Evolutionary conservation across 2,329 filamentous ascomycete species (phyloP), one percentile per base, ranked within the genome.

Genomic region (Grosmannia clavigera): DNA sequence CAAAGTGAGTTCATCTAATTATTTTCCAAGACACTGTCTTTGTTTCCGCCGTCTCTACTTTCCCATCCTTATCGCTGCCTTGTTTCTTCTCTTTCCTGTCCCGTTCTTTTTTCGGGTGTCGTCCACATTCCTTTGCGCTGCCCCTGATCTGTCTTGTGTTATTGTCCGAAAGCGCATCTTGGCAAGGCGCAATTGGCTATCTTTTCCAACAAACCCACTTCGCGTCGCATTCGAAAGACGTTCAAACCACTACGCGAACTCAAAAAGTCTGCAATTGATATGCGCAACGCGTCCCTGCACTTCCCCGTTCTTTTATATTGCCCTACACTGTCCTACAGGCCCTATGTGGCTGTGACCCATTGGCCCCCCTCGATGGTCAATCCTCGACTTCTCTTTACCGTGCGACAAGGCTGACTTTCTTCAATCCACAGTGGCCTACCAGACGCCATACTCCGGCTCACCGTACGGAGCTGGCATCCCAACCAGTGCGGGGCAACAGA

Each of bases 381-480:
- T 3, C 38, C 38, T 14, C 38, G 38, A 40, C 5, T 10, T 35
- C 14, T 33, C 19, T 12, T 25, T 27, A 10, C n/a, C 9, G 7
- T 12, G 29, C 56, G 6, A 60, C 57, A 60, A 57, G 54, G 56
- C 62, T 67, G 55, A 65, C 62, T 16, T 11, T 7, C 6, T 19
- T 31, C 27, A 29, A 22, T 14, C 19, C 40, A 61, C 69, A 82
- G 81, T 83, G 76, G 71, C 79, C 65, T 83, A 79, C 64, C 83
- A 82, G 64, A 74, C 81, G 50, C 81, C 82, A 58, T 85, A 81
- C 65, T 77, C 80, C 29, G 76, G 74, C 66, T 78, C 79, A 43
- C 78, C 81, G 5, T 85, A 84, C 67, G 80, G 79, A 62, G 72
- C 78, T 66, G 75, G 77, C 65, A 72, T 81, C 67, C 75, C 78